Base-by-base conservation (phyloP, 768 basidiomycete genomes). In the Boletus coccyginus region DNA sequence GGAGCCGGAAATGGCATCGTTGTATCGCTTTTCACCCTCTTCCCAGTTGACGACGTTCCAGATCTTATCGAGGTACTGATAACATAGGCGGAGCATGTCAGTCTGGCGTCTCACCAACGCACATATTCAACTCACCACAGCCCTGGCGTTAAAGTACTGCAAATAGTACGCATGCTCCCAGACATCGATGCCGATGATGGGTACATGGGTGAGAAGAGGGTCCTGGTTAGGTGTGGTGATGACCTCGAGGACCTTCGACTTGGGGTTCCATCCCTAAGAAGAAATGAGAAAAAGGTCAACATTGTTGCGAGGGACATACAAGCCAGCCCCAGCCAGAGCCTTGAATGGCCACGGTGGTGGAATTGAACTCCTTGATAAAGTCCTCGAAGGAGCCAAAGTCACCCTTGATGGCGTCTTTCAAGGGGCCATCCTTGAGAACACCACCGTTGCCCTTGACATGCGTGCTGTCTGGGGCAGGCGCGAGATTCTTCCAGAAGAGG, bases 151-250 rank as follows among this genome's bases (percentile, higher is more conserved):
- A 72, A 90, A 85, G 78, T 98, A 98, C 74, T 98, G 94, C 67
- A 97, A 84, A 77, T 97, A 98, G 80, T 94, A 93, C 48, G 92
- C 93, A 67, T 96, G 94, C 76, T 96, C 94, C 94, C 94, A 96
- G 68, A 95, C 86, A 62, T 95, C 94, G 64, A 97, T 84, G 52
- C 94, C 94, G 64, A 96, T 90, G 76, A 97, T 80, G 52, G 94
- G 93, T 46, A 84, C 76, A 66, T 85, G 87, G 44, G 74, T 72
- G 54, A 92, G 78, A 51, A 95, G 83, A 53, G 94, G 94, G 69
- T 98, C 95, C 78, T 98, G 97, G 81, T 99, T 98, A 10, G 94
- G 71, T 16, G 97, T 98, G 39, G 97, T 95, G 50, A 83, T 74
- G 57, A 97, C 81, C 77, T 97, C 95, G 49, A 99, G 85, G 64